These are phyloP conservation scores for Acmispon strigosus DNA, from an alignment of 306 rosid genomes.

Conservation along the genomic window DNA sequence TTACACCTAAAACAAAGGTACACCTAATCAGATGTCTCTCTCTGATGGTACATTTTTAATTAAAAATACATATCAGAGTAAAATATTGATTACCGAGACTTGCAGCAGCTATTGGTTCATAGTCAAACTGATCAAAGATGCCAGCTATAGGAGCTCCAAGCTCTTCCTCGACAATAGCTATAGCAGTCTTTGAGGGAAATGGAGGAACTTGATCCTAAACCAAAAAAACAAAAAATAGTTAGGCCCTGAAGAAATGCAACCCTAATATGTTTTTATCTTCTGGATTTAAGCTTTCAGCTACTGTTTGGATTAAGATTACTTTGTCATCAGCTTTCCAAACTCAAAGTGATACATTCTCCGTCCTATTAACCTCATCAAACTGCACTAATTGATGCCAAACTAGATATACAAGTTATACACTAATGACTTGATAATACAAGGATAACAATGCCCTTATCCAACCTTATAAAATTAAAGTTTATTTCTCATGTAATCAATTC, in stretches of 20 bases:
- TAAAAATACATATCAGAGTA: constrained; percentile 8
- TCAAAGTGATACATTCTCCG: not conserved
- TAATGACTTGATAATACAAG: not conserved
- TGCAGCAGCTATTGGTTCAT: constrained; percentile 98
- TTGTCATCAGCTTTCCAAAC: not conserved
- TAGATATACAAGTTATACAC: not conserved
- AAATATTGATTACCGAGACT: constrained; percentile 78
- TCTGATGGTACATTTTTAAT: not conserved
- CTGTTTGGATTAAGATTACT: not conserved
- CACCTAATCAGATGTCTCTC: constrained; percentile 5
- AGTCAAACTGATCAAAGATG: constrained; percentile 78
- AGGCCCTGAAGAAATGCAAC: constrained; percentile 17
- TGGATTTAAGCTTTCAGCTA: not conserved
- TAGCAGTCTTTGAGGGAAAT: constrained; percentile 86
- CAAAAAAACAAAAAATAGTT: constrained; percentile 20
- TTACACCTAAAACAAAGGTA: not conserved
- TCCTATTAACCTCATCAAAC: not conserved
- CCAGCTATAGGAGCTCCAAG: constrained; percentile 66
- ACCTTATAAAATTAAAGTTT: not conserved
- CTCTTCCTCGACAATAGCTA: constrained; percentile 82
- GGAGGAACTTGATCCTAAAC: constrained; percentile 99
- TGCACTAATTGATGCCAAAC: not conserved
- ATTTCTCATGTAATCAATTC: not conserved
- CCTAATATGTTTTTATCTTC: not conserved
- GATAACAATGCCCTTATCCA: not conserved